Evolutionary conservation across 108 stramenopile genomes (phyloP).

Genomic region (Nannochloropsis oceanica): DNA sequence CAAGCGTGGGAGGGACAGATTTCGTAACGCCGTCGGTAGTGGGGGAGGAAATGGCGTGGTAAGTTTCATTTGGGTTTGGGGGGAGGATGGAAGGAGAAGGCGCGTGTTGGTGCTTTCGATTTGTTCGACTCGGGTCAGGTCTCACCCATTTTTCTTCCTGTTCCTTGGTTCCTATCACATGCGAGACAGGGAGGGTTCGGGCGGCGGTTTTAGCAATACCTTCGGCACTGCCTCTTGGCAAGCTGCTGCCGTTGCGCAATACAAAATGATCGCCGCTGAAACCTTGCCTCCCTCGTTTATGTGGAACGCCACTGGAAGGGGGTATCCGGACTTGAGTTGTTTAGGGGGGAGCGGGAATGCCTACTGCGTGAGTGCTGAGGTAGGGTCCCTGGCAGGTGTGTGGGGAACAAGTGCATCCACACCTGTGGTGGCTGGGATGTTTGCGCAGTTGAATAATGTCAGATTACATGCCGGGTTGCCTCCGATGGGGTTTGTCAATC

Average conservation of each 20-base stretch:
- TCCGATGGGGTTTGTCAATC: constrained; percentile 33
- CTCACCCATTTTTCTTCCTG: background rate
- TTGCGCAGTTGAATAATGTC: constrained; percentile 24
- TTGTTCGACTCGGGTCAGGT: too few species aligned
- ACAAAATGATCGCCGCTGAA: constrained; percentile 6
- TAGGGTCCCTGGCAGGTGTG: constrained; percentile 5
- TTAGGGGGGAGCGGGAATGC: constrained; percentile 15
- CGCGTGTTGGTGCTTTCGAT: too few species aligned
- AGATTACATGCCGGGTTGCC: constrained; percentile 16
- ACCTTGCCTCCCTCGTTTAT: constrained; percentile 1
- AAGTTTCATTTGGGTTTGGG: background rate
- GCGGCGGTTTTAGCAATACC: constrained; percentile 33
- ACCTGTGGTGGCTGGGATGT: constrained; percentile 30
- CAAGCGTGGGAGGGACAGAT: constrained; percentile 42
- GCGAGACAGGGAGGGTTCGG: background rate
- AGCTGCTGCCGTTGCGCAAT: constrained; percentile 6
- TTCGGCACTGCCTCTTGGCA: constrained; percentile 17
- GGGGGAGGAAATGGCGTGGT: constrained; percentile 29
- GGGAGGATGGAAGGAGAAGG: background rate
- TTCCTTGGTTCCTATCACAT: background rate
- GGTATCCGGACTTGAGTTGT: constrained; percentile 35
- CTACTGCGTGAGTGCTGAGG: constrained; percentile 31
- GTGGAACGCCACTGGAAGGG: constrained; percentile 31
- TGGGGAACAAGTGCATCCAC: constrained; percentile 28
- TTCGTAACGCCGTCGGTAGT: background rate